Conservation (phyloP, 805 yeast genomes). For the Metschnikowia santaceciliae region DNA sequence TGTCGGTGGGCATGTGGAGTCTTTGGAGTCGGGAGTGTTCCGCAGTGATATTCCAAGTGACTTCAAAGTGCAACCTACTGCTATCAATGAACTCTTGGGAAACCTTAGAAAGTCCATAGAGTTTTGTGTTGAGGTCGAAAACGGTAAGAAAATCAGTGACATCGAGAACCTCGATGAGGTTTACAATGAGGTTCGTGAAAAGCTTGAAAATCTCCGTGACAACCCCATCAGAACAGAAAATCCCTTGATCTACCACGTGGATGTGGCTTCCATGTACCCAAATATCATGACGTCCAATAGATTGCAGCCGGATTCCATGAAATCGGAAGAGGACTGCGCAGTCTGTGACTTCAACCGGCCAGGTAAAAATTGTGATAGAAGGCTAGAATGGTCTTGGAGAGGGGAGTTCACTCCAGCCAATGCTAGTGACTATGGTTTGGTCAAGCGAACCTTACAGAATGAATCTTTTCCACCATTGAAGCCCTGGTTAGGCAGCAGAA, state of each 20-base stretch:
- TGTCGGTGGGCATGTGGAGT: slow-evolving; percentile 98
- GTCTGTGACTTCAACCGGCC: slow-evolving; percentile 96
- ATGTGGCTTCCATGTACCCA: slow-evolving; percentile 99
- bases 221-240: slow-evolving; percentile 65
- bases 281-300: slow-evolving; percentile 97
- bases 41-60: slow-evolving; percentile 77
- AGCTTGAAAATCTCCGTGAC: slow-evolving; percentile 54
- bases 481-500: slow-evolving; percentile 53
- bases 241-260: slow-evolving; percentile 94
- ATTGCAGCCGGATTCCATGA: slow-evolving; percentile 97
- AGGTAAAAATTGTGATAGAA: slow-evolving; percentile 87
- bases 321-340: slow-evolving; percentile 91
- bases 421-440: slow-evolving; percentile 86
- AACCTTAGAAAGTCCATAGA: slow-evolving; percentile 74
- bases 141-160: slow-evolving; percentile 65
- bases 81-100: slow-evolving; percentile 69
- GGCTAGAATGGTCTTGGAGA: slow-evolving; percentile 96
- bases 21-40: slow-evolving; percentile 96
- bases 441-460: slow-evolving; percentile 73
- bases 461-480: slow-evolving; percentile 69
- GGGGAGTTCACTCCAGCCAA: slow-evolving; percentile 93
- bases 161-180: slow-evolving; percentile 79
- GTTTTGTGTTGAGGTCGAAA: slow-evolving; percentile 83
- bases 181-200: slow-evolving; percentile 49
- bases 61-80: slow-evolving; percentile 76